A percentile compares a stretch with the other conserved stretches of the same genome.
Conservation (phyloP, 1,284 basidiomycete species). For the Naganishia liquefaciens region DNA sequence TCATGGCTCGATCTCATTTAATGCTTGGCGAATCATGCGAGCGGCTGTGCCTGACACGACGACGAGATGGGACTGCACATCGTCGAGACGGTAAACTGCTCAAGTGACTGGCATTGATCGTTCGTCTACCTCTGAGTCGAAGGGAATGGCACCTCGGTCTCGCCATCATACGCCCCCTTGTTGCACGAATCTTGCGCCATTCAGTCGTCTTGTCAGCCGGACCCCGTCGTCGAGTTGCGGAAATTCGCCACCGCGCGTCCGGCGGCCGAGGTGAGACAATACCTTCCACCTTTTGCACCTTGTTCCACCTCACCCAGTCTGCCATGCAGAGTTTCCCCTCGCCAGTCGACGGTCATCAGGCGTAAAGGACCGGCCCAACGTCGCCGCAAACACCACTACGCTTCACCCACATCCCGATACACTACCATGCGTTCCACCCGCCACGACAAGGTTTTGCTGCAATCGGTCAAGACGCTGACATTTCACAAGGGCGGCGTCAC, state of each 20-base stretch:
- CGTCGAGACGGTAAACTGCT: too few species aligned
- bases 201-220: too few species aligned
- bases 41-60: too few species aligned
- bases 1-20: neutral
- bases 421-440: slow-evolving; percentile 14
- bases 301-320: slow-evolving; percentile 16
- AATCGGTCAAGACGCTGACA: slow-evolving; percentile 70
- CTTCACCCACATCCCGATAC: neutral
- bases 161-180: too few species aligned
- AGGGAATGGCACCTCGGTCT: too few species aligned
- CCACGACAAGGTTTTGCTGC: slow-evolving; percentile 60
- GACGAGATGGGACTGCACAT: too few species aligned
- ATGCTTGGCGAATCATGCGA: too few species aligned
- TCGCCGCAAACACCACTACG: neutral
- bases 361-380: neutral
- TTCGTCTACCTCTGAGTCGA: too few species aligned
- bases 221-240: too few species aligned
- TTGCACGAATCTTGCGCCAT: too few species aligned
- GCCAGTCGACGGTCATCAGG: neutral
- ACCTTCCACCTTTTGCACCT: slow-evolving; percentile 18
- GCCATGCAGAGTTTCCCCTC: neutral
- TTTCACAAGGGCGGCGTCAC: slow-evolving; percentile 74
- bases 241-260: neutral
- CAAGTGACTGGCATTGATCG: too few species aligned
- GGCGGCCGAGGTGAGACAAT: slow-evolving; percentile 21